phyloP scores from a whole-genome alignment of 139 green algal genomes.

The Tetradesmus obliquus region DNA sequence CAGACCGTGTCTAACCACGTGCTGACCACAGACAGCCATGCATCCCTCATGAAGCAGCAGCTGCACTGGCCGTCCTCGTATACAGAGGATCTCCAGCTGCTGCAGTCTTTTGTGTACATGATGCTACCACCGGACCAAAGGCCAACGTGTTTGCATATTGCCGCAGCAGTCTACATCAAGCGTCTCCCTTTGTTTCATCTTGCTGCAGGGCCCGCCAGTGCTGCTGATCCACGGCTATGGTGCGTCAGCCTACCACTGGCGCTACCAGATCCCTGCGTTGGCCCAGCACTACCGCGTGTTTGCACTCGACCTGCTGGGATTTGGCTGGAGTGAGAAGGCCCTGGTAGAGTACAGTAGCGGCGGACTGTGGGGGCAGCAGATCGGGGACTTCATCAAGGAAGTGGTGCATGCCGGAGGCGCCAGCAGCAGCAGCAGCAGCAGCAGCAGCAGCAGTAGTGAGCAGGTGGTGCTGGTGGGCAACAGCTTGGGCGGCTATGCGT shows the following conservation, averaged over 20 bases:
- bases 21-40: too few relatives aligned
- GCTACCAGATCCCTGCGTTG: slow-evolving; percentile 83
- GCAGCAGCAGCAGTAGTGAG: not conserved
- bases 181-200: not conserved
- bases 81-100: not conserved
- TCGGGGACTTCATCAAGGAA: slow-evolving; percentile 73
- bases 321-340: slow-evolving; percentile 84
- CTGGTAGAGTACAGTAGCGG: slow-evolving; percentile 73
- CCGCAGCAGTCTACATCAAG: not conserved
- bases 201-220: slow-evolving; percentile 54
- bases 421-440: slow-evolving; percentile 12
- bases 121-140: not conserved
- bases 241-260: slow-evolving; percentile 78
- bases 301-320: slow-evolving; percentile 82
- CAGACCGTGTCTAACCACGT: not conserved
- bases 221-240: slow-evolving; percentile 89
- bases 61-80: too few relatives aligned
- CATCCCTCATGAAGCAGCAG: too few relatives aligned
- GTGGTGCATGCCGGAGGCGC: slow-evolving; percentile 25
- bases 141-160: not conserved
- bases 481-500: slow-evolving; percentile 82
- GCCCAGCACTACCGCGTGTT: slow-evolving; percentile 52
- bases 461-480: slow-evolving; percentile 75
- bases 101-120: not conserved
- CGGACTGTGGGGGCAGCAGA: slow-evolving; percentile 58